Base-by-base conservation (phyloP, 805 yeast species). In the Kockiozyma suomiensis region DNA sequence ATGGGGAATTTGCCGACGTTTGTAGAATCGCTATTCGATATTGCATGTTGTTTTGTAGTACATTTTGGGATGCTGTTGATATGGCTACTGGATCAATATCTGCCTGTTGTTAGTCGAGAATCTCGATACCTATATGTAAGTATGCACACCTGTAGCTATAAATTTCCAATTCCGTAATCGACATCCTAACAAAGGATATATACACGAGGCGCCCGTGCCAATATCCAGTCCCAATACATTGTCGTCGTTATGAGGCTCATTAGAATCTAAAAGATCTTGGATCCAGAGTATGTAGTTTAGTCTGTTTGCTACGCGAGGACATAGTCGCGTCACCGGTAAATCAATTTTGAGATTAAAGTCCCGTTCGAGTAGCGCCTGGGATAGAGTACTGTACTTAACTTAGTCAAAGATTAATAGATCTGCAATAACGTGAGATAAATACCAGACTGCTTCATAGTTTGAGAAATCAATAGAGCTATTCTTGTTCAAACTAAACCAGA, bases 201-300 rank as follows among this genome's bases (percentile, higher is more conserved):
- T 77, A 3, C 79, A 79, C 42, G 77, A 71, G 23, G 79, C 77
- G 1, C 85, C 85, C 0, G 82, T 78, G 0, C 85, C 85, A 17
- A 57, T 53, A 33, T 28, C 40, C 28, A 42, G 30, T 41, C 50
- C 46, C n/a, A 41, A 23, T 3, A 56, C 41, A 17, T 15, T 21
- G 2, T 21, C 19, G 1, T 37, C 7, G 12, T 23, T 13, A 13
- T 12, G 25, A 7, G 33, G 6, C 4, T 12, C 15, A 17, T 55
- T 67, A 10, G 54, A 52, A 42, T 45, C 61, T 5, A 69, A 53
- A 8, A 70, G 52, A 35, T 65, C 65, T 33, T 65, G 53, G 3
- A 72, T 56, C 75, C 74, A 72, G 5, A 61, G 42, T 3, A 71
- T 54, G 49, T 72, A 72, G 50, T 68, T 68, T 17, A 71, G 54